Percentiles rank a stretch among this genome's conserved stretches.
These are phyloP conservation scores for Camptophora hylomeconis DNA, from an alignment of 2,329 filamentous ascomycete species.

Conservation along the genomic window DNA sequence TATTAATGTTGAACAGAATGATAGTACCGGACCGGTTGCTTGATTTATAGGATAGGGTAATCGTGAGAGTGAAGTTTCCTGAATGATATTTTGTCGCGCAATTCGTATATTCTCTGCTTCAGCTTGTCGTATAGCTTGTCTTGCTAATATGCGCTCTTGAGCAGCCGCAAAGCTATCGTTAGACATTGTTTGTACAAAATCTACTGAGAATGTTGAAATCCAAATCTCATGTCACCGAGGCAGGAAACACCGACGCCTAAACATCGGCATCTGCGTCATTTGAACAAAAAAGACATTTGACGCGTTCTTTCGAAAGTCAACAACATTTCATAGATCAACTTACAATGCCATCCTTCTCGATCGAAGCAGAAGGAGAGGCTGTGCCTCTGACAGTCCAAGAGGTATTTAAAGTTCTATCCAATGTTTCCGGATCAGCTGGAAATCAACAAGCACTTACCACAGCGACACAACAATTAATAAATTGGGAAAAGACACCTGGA, in stretches of 20 bases:
- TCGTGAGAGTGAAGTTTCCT: slow-evolving; percentile 25
- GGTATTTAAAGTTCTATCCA: slow-evolving; percentile 51
- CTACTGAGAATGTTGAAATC: neutral
- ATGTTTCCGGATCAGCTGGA: slow-evolving; percentile 47
- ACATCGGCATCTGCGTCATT: neutral
- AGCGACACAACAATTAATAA: slow-evolving; percentile 53
- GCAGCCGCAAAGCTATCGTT: slow-evolving; percentile 70
- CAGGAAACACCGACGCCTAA: neutral
- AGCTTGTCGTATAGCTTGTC: slow-evolving; percentile 62
- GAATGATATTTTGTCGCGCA: slow-evolving; percentile 29
- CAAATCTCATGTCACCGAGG: slow-evolving; percentile 5
- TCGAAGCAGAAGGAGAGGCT: slow-evolving; percentile 49
- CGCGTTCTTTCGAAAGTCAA: too few species aligned
- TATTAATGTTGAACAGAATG: slow-evolving; percentile 56
- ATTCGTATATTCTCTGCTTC: slow-evolving; percentile 46
- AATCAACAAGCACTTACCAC: slow-evolving; percentile 39
- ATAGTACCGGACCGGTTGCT: slow-evolving; percentile 28
- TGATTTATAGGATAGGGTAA: slow-evolving; percentile 27
- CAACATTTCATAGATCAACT: too few species aligned
- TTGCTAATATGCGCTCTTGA: slow-evolving; percentile 71
- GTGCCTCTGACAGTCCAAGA: slow-evolving; percentile 53
- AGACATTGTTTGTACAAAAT: slow-evolving; percentile 30
- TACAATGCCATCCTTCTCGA: slow-evolving; percentile 19
- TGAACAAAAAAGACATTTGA: neutral
- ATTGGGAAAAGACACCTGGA: slow-evolving; percentile 55